Conservation (phyloP, 2,329 filamentous ascomycete genomes). For the Cryphonectria radicalis region DNA sequence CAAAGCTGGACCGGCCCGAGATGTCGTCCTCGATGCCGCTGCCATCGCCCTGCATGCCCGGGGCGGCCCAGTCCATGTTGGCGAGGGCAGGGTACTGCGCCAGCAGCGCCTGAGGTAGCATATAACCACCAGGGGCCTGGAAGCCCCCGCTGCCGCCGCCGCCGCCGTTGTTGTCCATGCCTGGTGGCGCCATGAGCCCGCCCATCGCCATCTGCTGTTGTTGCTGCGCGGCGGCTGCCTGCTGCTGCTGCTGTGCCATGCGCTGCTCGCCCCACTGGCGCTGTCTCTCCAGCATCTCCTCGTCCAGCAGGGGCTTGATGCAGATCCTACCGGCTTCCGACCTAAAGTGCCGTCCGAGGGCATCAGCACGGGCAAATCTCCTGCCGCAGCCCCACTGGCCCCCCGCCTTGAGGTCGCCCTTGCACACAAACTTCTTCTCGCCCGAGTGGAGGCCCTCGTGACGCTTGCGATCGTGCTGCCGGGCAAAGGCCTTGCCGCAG, state of each 20-base stretch:
- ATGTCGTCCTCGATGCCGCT: conserved; percentile 75
- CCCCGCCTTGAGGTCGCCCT: conserved; percentile 81
- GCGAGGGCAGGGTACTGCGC: conserved; percentile 94
- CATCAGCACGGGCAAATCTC: conserved; percentile 92
- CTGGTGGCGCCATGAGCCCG: conserved; percentile 61
- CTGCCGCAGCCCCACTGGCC: conserved; percentile 92
- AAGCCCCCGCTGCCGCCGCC: conserved; percentile 63
- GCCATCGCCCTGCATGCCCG: conserved; percentile 69
- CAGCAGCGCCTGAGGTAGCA: conserved; percentile 83
- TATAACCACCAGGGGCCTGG: conserved; percentile 60
- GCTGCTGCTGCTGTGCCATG: conserved; percentile 53
- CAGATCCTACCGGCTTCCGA: conserved; percentile 95
- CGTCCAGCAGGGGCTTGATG: conserved; percentile 95
- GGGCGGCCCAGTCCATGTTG: conserved; percentile 77
- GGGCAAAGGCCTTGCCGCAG: conserved; percentile 94
- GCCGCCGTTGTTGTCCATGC: conserved; percentile 63
- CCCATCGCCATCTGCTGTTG: conserved; percentile 60
- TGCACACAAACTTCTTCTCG: conserved; percentile 98
- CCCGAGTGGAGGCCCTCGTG: conserved; percentile 96
- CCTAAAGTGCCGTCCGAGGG: conserved; percentile 90
- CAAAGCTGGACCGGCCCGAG: conserved; percentile 81
- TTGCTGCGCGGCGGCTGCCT: conserved; percentile 46
- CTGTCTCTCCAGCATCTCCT: conserved; percentile 85
- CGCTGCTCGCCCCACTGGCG: conserved; percentile 75
- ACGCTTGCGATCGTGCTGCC: conserved; percentile 95